Conservation (phyloP, 2,329 filamentous ascomycete genomes). For the Penicillium sp. region DNA sequence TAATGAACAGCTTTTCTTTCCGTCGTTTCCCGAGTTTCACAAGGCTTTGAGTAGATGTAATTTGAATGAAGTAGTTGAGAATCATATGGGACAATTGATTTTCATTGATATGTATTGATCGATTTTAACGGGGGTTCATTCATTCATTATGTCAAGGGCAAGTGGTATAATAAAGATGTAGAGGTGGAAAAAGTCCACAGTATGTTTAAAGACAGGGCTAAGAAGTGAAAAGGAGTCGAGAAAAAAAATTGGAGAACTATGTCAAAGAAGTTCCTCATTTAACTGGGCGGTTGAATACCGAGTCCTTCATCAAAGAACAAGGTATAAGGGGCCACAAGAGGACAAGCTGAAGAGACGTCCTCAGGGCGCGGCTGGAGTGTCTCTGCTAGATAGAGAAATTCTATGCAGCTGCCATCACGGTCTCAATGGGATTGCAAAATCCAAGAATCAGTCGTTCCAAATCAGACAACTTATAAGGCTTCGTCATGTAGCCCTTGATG, state of each 20-base stretch:
- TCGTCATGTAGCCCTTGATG: conserved; percentile 71
- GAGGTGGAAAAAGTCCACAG: conserved; percentile 19
- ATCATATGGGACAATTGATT: not conserved
- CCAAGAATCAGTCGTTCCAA: conserved; percentile 62
- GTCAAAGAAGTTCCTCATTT: not conserved
- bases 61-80: not conserved
- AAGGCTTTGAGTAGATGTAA: not conserved
- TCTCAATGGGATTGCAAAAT: conserved; percentile 41
- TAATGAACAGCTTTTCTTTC: conserved; percentile 31
- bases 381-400: not conserved
- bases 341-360: not conserved
- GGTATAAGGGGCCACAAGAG: not conserved
- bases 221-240: conserved; percentile 14
- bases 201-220: conserved; percentile 26
- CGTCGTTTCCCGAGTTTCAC: conserved; percentile 1
- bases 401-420: conserved; percentile 2
- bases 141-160: conserved; percentile 30
- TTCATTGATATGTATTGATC: conserved; percentile 10
- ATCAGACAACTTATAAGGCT: conserved; percentile 67
- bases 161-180: conserved; percentile 21
- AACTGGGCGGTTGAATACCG: conserved; percentile 3
- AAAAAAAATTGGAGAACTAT: conserved; percentile 14
- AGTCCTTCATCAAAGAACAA: conserved; percentile 6
- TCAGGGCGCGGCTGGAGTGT: not conserved
- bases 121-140: conserved; percentile 26